A percentile compares a stretch with the other conserved stretches of the same genome.
Conservation (phyloP, 768 basidiomycete species). For the Rhizopogon roseolus region DNA sequence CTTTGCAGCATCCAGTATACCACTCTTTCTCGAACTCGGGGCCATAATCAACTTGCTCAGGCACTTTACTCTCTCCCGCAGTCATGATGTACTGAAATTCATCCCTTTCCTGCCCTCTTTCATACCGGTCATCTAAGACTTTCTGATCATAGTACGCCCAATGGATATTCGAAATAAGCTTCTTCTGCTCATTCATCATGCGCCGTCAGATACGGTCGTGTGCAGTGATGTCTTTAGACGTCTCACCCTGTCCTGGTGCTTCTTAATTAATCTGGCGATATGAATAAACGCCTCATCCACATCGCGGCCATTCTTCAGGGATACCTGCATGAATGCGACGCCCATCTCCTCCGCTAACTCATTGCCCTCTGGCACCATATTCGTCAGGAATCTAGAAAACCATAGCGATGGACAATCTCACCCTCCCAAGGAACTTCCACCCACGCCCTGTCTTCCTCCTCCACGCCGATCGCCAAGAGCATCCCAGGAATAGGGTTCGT, state of each 20-base stretch:
- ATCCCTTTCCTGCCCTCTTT: not conserved
- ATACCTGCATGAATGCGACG: not conserved
- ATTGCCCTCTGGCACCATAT: not conserved
- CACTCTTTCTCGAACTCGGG: not conserved
- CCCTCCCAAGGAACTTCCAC: slow-evolving; percentile 1
- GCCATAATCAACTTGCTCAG: not conserved
- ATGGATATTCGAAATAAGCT: not conserved
- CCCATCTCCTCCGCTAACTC: not conserved
- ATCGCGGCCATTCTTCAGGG: not conserved
- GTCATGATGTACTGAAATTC: not conserved
- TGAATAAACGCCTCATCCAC: not conserved
- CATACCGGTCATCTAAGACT: not conserved
- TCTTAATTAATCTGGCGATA: not conserved
- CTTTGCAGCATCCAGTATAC: not conserved
- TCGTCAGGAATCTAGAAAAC: not conserved
- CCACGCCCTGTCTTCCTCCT: not conserved
- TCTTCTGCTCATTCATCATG: not conserved
- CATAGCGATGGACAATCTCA: not conserved
- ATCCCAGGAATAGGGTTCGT: not conserved
- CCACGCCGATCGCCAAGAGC: not conserved
- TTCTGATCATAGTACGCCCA: not conserved
- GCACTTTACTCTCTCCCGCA: not conserved
- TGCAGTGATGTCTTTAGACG: not conserved
- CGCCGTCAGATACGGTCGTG: not conserved
- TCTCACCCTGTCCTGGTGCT: not conserved